phyloP scores from a whole-genome alignment of 768 basidiomycete species.

The Tricholoma sp. region DNA sequence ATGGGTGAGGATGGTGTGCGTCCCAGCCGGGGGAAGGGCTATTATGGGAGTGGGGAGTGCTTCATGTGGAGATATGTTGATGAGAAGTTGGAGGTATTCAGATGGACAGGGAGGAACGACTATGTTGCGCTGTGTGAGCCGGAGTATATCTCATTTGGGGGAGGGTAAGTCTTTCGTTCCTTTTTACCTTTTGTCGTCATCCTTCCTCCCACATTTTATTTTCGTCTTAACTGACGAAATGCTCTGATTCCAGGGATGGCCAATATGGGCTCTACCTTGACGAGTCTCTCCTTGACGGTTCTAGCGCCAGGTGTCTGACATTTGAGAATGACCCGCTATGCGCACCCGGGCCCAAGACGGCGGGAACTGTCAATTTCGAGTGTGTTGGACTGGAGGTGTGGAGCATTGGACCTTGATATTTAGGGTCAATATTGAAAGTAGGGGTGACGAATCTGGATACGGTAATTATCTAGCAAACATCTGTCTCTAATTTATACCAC shows the following conservation, averaged over 20 bases:
- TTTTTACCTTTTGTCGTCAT: background rate
- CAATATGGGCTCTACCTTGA: constrained; percentile 89
- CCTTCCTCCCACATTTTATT: too few species aligned
- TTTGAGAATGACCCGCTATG: constrained; percentile 86
- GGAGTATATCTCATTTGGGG: constrained; percentile 81
- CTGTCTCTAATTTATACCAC: background rate
- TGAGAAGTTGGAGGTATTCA: constrained; percentile 54
- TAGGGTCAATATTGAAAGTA: background rate
- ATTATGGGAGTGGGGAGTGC: constrained; percentile 91
- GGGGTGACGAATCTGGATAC: too few species aligned
- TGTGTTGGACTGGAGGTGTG: constrained; percentile 92
- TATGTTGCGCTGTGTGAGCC: constrained; percentile 86
- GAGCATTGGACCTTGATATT: constrained; percentile 52
- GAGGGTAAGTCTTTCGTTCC: constrained; percentile 58
- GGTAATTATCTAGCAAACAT: background rate
- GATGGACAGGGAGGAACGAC: constrained; percentile 84
- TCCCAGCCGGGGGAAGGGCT: constrained; percentile 53
- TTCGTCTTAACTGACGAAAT: background rate
- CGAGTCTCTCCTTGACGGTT: constrained; percentile 73
- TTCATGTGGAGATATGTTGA: constrained; percentile 71
- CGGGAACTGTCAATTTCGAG: constrained; percentile 67
- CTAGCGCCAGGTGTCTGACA: constrained; percentile 79
- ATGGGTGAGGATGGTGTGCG: constrained; percentile 72
- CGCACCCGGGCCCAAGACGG: constrained; percentile 37
- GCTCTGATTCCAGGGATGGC: constrained; percentile 54